These are phyloP conservation scores for Sporothrix variecibatus DNA, from an alignment of 2,329 filamentous ascomycete species.

Conservation along the genomic window DNA sequence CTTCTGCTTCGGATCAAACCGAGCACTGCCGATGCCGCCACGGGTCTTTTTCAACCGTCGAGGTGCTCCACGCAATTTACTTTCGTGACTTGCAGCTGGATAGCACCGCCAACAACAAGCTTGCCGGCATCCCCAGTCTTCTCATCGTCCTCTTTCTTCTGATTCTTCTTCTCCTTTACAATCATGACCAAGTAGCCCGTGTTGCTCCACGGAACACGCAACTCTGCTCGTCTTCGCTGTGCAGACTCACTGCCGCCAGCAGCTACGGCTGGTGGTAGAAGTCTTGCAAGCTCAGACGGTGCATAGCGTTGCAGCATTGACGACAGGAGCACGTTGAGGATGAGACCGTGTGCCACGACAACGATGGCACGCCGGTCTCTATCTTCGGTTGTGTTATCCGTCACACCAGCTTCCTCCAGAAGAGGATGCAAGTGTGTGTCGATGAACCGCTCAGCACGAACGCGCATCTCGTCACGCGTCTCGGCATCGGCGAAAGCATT, in stretches of 20 bases:
- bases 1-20: conserved; percentile 73
- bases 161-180: conserved; percentile 12
- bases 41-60: conserved; percentile 71
- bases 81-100: conserved; percentile 50
- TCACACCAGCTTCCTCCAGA: conserved; percentile 37
- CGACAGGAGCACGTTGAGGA: conserved; percentile 70
- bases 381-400: background rate
- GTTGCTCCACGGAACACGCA: conserved; percentile 52
- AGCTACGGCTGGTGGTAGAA: conserved; percentile 27
- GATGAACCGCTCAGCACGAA: conserved; percentile 67
- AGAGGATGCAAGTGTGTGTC: conserved; percentile 63
- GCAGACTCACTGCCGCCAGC: background rate
- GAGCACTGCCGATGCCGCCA: conserved; percentile 78
- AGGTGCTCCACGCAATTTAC: conserved; percentile 76
- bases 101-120: background rate
- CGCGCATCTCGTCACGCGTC: conserved; percentile 65
- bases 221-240: conserved; percentile 31
- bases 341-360: conserved; percentile 81
- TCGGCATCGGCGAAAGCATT: conserved; percentile 56
- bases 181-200: conserved; percentile 50
- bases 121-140: background rate
- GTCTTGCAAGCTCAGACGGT: conserved; percentile 31
- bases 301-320: conserved; percentile 60
- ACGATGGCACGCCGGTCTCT: conserved; percentile 49
- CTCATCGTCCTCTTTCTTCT: background rate